Evolutionary conservation across 768 basidiomycete genomes (phyloP).

Genomic region (Panaeolus papilionaceus): DNA sequence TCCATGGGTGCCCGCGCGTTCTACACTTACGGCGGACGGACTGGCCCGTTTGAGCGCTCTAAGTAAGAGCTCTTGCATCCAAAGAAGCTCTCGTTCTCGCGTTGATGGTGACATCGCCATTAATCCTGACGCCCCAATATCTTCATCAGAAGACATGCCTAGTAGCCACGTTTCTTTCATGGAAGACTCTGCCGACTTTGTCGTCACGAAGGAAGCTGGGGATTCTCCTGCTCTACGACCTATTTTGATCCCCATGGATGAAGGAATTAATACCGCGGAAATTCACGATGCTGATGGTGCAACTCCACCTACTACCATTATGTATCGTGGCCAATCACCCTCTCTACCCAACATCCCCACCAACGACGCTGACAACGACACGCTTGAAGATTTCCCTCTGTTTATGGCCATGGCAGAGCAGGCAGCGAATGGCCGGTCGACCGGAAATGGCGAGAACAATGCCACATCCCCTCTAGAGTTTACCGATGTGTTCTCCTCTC

Average conservation of each 20-base stretch:
- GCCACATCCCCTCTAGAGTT: background rate
- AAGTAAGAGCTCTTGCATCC: background rate
- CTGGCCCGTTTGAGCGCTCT: background rate
- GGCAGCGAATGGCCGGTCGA: background rate
- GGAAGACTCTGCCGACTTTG: background rate
- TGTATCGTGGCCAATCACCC: background rate
- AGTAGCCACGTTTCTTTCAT: background rate
- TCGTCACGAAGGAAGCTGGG: background rate
- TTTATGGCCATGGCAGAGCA: background rate
- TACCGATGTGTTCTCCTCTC: background rate
- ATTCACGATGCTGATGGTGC: background rate
- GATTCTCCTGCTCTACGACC: background rate
- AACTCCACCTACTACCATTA: background rate
- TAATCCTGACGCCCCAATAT: background rate
- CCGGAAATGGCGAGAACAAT: background rate
- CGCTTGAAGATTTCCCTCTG: background rate
- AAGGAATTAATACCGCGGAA: background rate
- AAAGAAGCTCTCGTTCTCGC: background rate
- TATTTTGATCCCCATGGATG: background rate
- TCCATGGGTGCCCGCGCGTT: background rate
- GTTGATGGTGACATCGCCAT: background rate
- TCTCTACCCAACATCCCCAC: background rate
- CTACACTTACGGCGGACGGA: background rate
- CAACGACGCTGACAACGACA: background rate
- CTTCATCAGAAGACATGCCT: background rate